Conservation (phyloP, 768 basidiomycete species). For the Kwoniella mangroviensis region DNA sequence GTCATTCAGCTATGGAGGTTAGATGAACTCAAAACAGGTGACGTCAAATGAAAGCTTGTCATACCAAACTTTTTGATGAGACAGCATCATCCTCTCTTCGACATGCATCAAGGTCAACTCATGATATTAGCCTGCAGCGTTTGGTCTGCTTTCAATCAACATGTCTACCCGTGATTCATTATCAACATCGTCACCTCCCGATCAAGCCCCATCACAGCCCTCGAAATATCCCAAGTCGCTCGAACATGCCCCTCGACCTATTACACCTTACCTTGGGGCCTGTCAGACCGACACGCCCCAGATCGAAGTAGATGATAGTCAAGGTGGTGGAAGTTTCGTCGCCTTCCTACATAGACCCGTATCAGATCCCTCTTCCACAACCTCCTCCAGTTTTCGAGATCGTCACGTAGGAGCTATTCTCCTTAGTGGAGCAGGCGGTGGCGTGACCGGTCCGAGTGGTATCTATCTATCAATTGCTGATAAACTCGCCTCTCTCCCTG, state of each 20-base stretch:
- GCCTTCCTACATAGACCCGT: neutral
- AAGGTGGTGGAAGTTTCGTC: neutral
- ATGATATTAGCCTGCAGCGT: no score
- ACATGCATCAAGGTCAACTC: no score
- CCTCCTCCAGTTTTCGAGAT: neutral
- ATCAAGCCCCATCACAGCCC: neutral
- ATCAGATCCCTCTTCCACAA: neutral
- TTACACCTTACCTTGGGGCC: neutral
- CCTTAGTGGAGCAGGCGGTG: constrained; percentile 1
- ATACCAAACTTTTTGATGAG: no score
- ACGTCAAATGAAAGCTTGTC: neutral
- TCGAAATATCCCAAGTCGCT: neutral
- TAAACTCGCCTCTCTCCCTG: neutral
- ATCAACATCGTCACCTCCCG: neutral
- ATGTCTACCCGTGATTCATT: neutral
- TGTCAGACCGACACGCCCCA: neutral
- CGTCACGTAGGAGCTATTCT: neutral
- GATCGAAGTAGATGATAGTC: neutral
- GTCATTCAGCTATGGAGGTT: neutral
- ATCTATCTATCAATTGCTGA: neutral
- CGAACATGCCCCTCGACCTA: neutral
- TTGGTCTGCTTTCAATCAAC: neutral
- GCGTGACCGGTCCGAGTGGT: constrained; percentile 6
- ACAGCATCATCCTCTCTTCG: no score
- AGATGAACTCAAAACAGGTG: neutral